Percentiles rank a stretch among this genome's conserved stretches.
Evolutionary conservation across 179 eudicot species (phyloP).

Genomic region (Silene coronaria): DNA sequence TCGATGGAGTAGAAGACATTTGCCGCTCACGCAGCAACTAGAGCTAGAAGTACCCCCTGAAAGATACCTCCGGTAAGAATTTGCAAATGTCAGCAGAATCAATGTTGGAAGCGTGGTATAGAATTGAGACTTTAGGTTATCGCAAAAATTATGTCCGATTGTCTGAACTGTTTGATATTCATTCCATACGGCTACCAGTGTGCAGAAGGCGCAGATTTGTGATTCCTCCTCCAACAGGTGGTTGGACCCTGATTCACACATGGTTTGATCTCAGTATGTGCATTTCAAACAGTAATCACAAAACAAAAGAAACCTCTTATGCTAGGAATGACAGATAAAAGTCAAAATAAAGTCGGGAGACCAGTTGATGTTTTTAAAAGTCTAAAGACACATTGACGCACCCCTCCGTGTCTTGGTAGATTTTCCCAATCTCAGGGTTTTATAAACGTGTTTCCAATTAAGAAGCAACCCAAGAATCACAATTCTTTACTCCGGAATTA

Average conservation of each 20-base stretch:
- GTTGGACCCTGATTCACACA: constrained; percentile 33
- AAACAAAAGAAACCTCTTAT: background rate
- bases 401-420: background rate
- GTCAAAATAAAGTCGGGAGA: background rate
- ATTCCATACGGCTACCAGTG: constrained; percentile 16
- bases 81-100: constrained; percentile 8
- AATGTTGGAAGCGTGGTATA: constrained; percentile 2
- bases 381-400: background rate
- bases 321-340: background rate
- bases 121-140: constrained; percentile 8
- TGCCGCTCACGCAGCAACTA: background rate
- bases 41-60: background rate
- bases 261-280: constrained; percentile 10
- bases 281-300: background rate
- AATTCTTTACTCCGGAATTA: background rate
- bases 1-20: background rate
- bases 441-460: background rate
- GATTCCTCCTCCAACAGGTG: constrained; percentile 51
- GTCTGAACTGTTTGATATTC: background rate
- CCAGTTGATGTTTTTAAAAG: background rate
- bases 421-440: background rate
- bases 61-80: constrained; percentile 5
- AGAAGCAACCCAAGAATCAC: background rate
- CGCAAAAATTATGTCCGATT: background rate
- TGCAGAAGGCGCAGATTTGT: constrained; percentile 31